phyloP scores from a whole-genome alignment of 352 stramenopile genomes.

The Poterioochromonas sp. region DNA sequence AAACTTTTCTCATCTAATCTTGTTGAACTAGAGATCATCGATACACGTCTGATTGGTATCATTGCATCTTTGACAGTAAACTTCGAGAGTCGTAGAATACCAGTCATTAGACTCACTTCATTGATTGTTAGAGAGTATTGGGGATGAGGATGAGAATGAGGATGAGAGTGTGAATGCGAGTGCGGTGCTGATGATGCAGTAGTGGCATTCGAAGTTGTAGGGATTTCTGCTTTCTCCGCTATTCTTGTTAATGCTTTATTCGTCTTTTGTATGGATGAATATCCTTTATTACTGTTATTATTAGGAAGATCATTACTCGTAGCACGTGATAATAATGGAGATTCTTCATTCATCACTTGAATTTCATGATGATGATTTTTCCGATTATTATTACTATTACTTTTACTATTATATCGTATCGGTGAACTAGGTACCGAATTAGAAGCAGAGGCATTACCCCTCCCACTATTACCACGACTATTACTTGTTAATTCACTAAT shows the following conservation, averaged over 20 bases:
- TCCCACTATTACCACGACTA: neutral
- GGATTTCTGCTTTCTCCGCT: neutral
- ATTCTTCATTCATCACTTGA: too few relatives aligned
- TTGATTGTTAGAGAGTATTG: slow-evolving; percentile 53
- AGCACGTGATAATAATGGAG: too few relatives aligned
- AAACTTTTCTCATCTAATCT: slow-evolving; percentile 59
- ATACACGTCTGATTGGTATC: slow-evolving; percentile 71
- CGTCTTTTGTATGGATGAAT: neutral
- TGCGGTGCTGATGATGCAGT: neutral
- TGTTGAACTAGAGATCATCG: slow-evolving; percentile 67
- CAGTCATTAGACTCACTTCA: slow-evolving; percentile 82
- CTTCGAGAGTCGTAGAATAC: slow-evolving; percentile 68
- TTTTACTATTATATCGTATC: neutral
- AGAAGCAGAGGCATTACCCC: too few relatives aligned
- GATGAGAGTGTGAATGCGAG: neutral
- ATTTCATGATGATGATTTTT: too few relatives aligned
- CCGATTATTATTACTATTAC: neutral
- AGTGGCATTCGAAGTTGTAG: neutral
- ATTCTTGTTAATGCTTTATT: neutral
- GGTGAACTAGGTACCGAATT: neutral
- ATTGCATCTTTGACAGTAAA: slow-evolving; percentile 73
- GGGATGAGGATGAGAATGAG: too few relatives aligned
- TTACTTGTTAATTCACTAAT: neutral
- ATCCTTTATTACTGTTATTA: neutral
- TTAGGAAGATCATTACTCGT: too few relatives aligned